Percentiles rank a stretch among this genome's conserved stretches.
These are phyloP conservation scores for Pythium apleroticum DNA, from an alignment of 352 stramenopile genomes.

Conservation along the genomic window DNA sequence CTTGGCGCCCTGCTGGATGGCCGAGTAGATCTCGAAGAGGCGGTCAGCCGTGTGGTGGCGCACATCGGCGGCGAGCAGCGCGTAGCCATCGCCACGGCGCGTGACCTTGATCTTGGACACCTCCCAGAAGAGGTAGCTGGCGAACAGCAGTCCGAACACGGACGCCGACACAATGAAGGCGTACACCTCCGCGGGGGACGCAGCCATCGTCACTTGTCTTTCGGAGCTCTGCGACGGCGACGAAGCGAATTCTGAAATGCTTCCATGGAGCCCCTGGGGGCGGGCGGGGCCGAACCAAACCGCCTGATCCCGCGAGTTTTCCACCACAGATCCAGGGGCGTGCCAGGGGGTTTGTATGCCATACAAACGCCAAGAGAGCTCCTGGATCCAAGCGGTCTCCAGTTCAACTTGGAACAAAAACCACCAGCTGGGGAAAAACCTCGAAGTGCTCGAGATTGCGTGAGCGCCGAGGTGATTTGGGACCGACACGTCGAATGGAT, in stretches of 20 bases:
- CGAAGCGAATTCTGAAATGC: constrained; percentile 71
- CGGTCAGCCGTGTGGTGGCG: constrained; percentile 83
- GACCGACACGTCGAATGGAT: constrained; percentile 13
- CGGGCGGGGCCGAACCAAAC: neutral
- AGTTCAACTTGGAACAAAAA: constrained; percentile 28
- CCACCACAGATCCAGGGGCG: constrained; percentile 31
- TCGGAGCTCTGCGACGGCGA: constrained; percentile 18
- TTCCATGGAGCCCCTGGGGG: neutral
- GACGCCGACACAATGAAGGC: constrained; percentile 57
- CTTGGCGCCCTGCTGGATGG: constrained; percentile 97
- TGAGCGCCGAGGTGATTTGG: neutral
- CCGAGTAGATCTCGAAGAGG: constrained; percentile 92
- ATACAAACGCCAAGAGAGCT: constrained; percentile 26
- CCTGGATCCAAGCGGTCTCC: neutral
- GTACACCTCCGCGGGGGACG: constrained; percentile 57
- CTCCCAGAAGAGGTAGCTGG: constrained; percentile 85
- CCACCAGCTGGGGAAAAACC: constrained; percentile 24
- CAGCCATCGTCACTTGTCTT: constrained; percentile 44
- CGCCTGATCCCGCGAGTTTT: constrained; percentile 19
- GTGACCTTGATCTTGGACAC: constrained; percentile 89
- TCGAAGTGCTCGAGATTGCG: constrained; percentile 1
- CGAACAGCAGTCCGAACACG: constrained; percentile 83
- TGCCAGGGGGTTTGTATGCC: constrained; percentile 24
- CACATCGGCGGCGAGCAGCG: constrained; percentile 68
- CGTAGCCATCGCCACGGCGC: constrained; percentile 79